Evolutionary conservation across 192 early-diverging fungal genomes (phyloP), one percentile per base, ranked within the genome.

Genomic region (Mortierella antarctica): DNA sequence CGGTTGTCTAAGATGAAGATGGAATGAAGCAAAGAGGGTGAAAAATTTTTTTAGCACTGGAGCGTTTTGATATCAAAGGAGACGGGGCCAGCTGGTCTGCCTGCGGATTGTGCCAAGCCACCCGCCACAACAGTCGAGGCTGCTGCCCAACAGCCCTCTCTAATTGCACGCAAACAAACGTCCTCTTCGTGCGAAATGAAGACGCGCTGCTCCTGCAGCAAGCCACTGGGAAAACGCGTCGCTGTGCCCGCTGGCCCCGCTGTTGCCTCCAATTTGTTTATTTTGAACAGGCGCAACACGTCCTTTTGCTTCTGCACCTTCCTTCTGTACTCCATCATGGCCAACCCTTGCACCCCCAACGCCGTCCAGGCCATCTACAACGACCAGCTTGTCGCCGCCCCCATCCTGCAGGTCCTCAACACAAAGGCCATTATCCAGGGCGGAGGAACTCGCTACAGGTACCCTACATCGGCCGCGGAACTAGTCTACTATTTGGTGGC

Each of bases 401-500:
- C 83, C 49, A 63, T 87, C 55, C 65, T 87, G 17, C 86, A 87
- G 65, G 71, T 84, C 42, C 59, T 87, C 23, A 84, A 83, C 65
- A 83, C 81, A 17, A 84, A 83, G 59, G 12, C 75, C 20, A 67
- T 84, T 55, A 57, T 21, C 5, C 55, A 69, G 8, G 54, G 45
- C 4, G 71, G 60, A 14, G 17, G 62, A 11, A 60, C 50, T 15
- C 80, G 85, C 23, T 80, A 84, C 70, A 84, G 85, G 85, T 83
- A 84, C 17, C 6, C 11, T 50, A 55, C 39, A 46, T 57, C 46
- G 8, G 50, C 7, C 11, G 17, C 40, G 40, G 31, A 44, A 17
- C 51, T 55, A 42, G n/a, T n/a, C n/a, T n/a, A n/a, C n/a, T n/a
- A n/a, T n/a, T 65, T 73, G 55, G 71, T 64, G 65, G 67, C 51